These are phyloP conservation scores for Incumbomyces lentus DNA, from an alignment of 2,329 filamentous ascomycete genomes.

Conservation along the genomic window DNA sequence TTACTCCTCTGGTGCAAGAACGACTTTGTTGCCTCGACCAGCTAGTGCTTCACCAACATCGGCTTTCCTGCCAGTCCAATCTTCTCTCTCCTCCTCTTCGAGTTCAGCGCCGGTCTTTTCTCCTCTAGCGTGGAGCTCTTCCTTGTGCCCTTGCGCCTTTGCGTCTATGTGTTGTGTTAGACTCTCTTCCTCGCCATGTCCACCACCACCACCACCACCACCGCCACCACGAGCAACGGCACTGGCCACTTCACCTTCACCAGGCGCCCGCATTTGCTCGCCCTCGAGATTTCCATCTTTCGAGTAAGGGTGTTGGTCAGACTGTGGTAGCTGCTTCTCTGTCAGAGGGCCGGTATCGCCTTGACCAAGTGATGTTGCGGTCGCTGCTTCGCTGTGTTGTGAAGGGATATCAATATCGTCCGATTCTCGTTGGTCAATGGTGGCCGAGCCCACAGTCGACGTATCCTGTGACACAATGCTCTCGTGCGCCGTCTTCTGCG, in stretches of 20 bases:
- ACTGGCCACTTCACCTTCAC: constrained; percentile 23
- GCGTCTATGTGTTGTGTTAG: constrained; percentile 15
- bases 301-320: constrained; percentile 12
- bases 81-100: constrained; percentile 15
- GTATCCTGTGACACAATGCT: constrained; percentile 12
- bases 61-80: constrained; percentile 20
- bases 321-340: constrained; percentile 14
- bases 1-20: constrained; percentile 19
- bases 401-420: constrained; percentile 19
- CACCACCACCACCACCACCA: constrained; percentile 20
- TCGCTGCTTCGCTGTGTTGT: constrained; percentile 17
- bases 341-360: constrained; percentile 17
- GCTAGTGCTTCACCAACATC: constrained; percentile 18
- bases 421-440: constrained; percentile 17
- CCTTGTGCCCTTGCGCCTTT: constrained; percentile 15
- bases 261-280: constrained; percentile 24
- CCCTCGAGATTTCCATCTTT: constrained; percentile 21
- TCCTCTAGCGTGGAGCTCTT: constrained; percentile 16
- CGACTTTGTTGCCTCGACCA: constrained; percentile 15
- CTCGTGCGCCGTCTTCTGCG: constrained; percentile 20
- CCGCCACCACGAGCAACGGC: constrained; percentile 17
- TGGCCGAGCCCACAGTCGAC: constrained; percentile 6
- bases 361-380: constrained; percentile 17
- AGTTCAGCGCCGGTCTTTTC: constrained; percentile 16
- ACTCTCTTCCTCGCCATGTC: constrained; percentile 11